These are phyloP conservation scores for Saussurea involucrata DNA, from an alignment of 129 eudicot genomes.

Conservation along the genomic window DNA sequence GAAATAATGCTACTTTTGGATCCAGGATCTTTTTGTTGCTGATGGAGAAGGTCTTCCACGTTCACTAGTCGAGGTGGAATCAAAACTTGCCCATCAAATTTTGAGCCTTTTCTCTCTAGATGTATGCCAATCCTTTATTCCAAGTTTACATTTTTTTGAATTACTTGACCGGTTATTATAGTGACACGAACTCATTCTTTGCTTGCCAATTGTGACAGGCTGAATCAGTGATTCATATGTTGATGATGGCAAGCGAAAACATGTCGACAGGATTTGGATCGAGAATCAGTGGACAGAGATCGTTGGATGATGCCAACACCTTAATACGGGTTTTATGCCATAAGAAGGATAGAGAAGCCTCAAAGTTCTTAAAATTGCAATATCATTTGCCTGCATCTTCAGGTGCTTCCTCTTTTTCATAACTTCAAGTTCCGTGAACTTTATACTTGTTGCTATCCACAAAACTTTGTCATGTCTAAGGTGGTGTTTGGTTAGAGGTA, in stretches of 20 bases:
- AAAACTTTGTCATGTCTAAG: background rate
- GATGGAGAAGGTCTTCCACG: conserved; percentile 99
- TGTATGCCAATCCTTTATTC: conserved; percentile 34
- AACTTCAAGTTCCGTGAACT: background rate
- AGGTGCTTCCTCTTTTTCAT: conserved; percentile 36
- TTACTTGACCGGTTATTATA: background rate
- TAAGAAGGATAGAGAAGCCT: conserved; percentile 87
- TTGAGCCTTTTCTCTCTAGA: conserved; percentile 66
- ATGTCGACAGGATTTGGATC: conserved; percentile 57
- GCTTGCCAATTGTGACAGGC: conserved; percentile 37
- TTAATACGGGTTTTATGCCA: conserved; percentile 84
- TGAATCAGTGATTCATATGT: conserved; percentile 69
- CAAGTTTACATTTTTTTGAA: background rate
- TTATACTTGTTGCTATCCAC: background rate
- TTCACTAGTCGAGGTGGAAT: conserved; percentile 83
- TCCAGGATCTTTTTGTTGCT: conserved; percentile 90
- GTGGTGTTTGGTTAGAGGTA: no score
- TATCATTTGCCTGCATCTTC: conserved; percentile 90
- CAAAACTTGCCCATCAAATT: conserved; percentile 74
- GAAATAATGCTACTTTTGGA: conserved; percentile 21
- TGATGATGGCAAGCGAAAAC: conserved; percentile 83
- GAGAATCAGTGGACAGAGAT: conserved; percentile 43
- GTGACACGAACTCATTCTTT: background rate
- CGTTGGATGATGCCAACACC: conserved; percentile 66
- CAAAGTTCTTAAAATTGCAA: conserved; percentile 60